Conservation (phyloP, 352 stramenopile species). For the Phytophthora pistaciae region DNA sequence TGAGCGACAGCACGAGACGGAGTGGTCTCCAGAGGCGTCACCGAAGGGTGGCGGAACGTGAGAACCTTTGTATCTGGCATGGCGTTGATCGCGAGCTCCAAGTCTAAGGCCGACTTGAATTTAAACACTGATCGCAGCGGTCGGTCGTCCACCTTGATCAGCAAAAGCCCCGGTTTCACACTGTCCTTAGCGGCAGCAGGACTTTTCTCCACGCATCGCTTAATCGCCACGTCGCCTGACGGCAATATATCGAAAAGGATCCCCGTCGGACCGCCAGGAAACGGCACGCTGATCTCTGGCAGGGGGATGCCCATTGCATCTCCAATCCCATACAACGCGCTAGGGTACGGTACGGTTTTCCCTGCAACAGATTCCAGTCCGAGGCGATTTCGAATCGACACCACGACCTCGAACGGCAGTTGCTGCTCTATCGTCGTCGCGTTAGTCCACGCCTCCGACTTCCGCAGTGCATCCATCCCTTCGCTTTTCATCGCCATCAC, state of each 20-base stretch:
- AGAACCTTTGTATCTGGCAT: conserved; percentile 65
- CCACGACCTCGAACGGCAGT: conserved; percentile 77
- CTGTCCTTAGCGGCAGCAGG: conserved; percentile 69
- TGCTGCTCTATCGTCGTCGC: conserved; percentile 71
- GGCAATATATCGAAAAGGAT: conserved; percentile 62
- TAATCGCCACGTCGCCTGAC: conserved; percentile 54
- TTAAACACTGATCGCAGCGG: conserved; percentile 57
- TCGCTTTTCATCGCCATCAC: conserved; percentile 72
- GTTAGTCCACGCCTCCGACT: conserved; percentile 63
- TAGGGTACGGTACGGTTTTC: conserved; percentile 55
- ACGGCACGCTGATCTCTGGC: conserved; percentile 82
- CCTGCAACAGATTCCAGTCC: conserved; percentile 52
- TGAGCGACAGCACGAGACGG: conserved; percentile 60
- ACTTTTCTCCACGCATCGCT: conserved; percentile 57
- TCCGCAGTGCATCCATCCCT: conserved; percentile 69
- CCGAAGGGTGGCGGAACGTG: conserved; percentile 82
- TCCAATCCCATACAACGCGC: conserved; percentile 69
- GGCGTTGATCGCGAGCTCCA: conserved; percentile 62
- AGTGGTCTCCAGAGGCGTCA: conserved; percentile 65
- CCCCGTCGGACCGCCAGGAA: conserved; percentile 70
- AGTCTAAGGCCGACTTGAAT: conserved; percentile 60
- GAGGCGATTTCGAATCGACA: conserved; percentile 83
- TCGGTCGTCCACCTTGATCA: conserved; percentile 80
- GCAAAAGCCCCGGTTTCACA: conserved; percentile 75
- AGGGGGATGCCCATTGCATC: conserved; percentile 82